These are phyloP conservation scores for Penicillium bovifimosum DNA, from an alignment of 495 filamentous ascomycete genomes.

Conservation along the genomic window DNA sequence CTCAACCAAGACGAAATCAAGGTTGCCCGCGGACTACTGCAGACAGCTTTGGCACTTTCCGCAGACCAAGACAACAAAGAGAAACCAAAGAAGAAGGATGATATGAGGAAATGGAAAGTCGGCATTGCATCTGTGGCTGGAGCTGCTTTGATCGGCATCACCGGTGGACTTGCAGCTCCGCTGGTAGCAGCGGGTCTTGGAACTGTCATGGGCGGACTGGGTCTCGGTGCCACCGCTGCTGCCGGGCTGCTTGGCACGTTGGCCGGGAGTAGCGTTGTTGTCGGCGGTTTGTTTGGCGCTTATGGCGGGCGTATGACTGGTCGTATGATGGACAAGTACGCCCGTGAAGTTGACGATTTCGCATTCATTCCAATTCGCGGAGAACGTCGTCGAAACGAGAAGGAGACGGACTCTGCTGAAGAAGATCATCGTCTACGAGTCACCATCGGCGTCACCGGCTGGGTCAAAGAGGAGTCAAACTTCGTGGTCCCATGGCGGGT, in stretches of 20 bases:
- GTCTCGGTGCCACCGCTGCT: constrained; percentile 71
- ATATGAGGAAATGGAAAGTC: constrained; percentile 69
- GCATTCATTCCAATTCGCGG: constrained; percentile 72
- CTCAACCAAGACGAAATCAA: constrained; percentile 68
- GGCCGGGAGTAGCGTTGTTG: constrained; percentile 67
- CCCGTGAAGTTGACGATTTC: constrained; percentile 83
- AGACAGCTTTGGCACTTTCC: constrained; percentile 65
- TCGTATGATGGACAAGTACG: constrained; percentile 82
- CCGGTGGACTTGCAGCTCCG: constrained; percentile 74
- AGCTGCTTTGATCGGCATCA: constrained; percentile 74
- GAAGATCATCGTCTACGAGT: constrained; percentile 69
- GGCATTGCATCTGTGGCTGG: constrained; percentile 75
- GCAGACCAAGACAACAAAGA: constrained; percentile 62
- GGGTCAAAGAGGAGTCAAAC: constrained; percentile 67
- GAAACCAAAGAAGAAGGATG: constrained; percentile 60
- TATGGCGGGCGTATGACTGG: constrained; percentile 82
- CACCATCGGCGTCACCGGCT: constrained; percentile 77
- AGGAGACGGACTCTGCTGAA: constrained; percentile 39
- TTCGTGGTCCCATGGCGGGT: constrained; percentile 70
- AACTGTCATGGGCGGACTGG: constrained; percentile 72
- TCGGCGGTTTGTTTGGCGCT: constrained; percentile 83
- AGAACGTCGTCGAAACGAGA: constrained; percentile 33
- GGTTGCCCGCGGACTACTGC: constrained; percentile 67
- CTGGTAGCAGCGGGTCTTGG: constrained; percentile 79
- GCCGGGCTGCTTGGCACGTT: constrained; percentile 75